Conservation (phyloP, 257 asterid species). For the Solanum chilense region DNA sequence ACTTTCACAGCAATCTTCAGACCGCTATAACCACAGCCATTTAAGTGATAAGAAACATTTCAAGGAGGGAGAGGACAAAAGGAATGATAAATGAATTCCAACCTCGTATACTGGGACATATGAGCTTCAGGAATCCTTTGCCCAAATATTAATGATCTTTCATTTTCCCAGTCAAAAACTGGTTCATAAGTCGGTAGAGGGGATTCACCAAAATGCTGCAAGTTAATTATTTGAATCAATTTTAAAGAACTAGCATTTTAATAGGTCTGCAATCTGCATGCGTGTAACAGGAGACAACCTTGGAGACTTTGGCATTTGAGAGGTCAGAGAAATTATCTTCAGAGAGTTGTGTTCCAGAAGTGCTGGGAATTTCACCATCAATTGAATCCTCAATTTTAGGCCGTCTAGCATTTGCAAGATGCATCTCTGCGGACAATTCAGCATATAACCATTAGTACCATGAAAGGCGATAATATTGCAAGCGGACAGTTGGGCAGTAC, state of each 20-base stretch:
- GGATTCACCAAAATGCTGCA: constrained; percentile 98
- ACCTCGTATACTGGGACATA: constrained; percentile 83
- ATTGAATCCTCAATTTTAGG: constrained; percentile 45
- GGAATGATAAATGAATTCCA: constrained; percentile 3
- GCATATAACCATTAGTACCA: constrained; percentile 3
- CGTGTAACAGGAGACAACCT: constrained; percentile 25
- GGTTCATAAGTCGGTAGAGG: constrained; percentile 97
- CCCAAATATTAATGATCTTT: constrained; percentile 87
- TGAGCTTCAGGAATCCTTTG: constrained; percentile 81
- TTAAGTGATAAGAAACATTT: not conserved
- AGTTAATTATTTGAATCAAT: constrained; percentile 8
- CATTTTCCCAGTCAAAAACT: constrained; percentile 95
- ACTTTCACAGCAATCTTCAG: constrained; percentile 94
- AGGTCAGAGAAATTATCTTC: constrained; percentile 38
- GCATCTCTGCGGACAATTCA: constrained; percentile 50
- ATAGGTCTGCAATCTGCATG: not conserved
- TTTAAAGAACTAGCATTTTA: not conserved
- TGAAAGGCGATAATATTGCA: not conserved
- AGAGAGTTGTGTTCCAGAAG: constrained; percentile 58
- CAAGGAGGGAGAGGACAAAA: not conserved
- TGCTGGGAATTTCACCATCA: constrained; percentile 73
- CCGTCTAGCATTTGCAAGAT: constrained; percentile 72
- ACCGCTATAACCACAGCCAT: constrained; percentile 53
- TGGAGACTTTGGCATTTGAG: constrained; percentile 32
- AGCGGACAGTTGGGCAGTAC: not conserved